Percentiles rank a stretch among this genome's conserved stretches.
phyloP scores from a whole-genome alignment of 768 basidiomycete genomes.

The Termitomyces sp. region DNA sequence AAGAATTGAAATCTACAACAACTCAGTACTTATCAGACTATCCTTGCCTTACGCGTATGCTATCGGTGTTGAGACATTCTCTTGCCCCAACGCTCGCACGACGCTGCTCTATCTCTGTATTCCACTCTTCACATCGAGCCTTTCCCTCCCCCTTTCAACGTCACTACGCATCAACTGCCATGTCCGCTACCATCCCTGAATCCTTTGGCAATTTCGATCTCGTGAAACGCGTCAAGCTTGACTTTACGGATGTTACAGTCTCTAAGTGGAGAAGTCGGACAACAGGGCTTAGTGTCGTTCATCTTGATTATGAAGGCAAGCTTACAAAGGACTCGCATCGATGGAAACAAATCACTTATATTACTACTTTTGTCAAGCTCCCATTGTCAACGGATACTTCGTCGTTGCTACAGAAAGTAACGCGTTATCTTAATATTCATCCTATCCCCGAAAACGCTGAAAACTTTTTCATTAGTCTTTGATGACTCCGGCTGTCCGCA shows the following conservation, averaged over 20 bases:
- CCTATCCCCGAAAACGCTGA: neutral
- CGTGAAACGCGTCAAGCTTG: conserved; percentile 69
- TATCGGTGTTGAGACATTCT: conserved; percentile 14
- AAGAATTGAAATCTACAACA: neutral
- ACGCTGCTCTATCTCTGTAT: conserved; percentile 4
- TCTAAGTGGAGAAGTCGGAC: conserved; percentile 87
- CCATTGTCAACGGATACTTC: conserved; percentile 89
- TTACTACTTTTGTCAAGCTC: conserved; percentile 44
- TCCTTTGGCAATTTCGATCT: conserved; percentile 82
- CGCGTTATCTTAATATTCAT: conserved; percentile 1
- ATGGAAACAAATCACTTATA: conserved; percentile 15
- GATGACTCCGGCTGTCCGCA: conserved; percentile 95
- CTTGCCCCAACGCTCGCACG: conserved; percentile 11
- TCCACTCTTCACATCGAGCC: neutral
- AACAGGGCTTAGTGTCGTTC: conserved; percentile 87
- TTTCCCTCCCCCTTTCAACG: conserved; percentile 3
- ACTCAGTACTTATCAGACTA: neutral
- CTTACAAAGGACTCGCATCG: conserved; percentile 9
- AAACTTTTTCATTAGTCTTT: conserved; percentile 56
- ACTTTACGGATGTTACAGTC: conserved; percentile 75
- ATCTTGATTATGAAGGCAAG: conserved; percentile 86
- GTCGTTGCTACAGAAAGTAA: conserved; percentile 87
- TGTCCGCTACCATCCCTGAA: conserved; percentile 28
- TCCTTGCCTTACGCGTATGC: conserved; percentile 11
- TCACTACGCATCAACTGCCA: conserved; percentile 20